Evolutionary conservation across 2,329 filamentous ascomycete genomes (phyloP), one percentile per base, ranked within the genome.

Genomic region (Hypoxylon sp.): DNA sequence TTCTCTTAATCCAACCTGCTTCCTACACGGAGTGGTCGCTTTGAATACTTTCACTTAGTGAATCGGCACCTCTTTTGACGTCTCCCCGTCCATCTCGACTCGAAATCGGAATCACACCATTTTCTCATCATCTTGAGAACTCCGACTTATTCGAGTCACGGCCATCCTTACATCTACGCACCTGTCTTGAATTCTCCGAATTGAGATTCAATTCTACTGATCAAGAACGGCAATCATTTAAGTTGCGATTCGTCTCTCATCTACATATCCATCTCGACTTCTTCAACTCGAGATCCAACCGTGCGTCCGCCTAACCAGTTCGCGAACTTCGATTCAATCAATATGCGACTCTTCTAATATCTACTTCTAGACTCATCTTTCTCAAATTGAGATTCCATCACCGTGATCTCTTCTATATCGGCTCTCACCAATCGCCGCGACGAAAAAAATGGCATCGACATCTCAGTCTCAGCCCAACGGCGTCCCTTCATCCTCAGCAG

Each of bases 381-480:
- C 14, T 44, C 39, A 9, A 19, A 19, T 22, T 11, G 17, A 39
- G 31, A 53, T 26, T 47, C 31, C 37, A 26, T 44, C 11, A 51
- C n/a, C 11, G 51, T 19, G 26, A 31, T 13, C 71, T n/a, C 19
- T 24, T 17, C 51, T 64, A 42, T 50, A n/a, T 39, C 59, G n/a
- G 37, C 26, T 10, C 35, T 17, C 33, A 13, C 48, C 51, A 55
- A 46, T 19, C 17, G 53, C 60, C 51, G 74, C 72, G 14, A 47
- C 39, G 3, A 9, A 22, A 44, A 44, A 44, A 22, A 81, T 81
- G 75, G 77, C 79, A 50, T 71, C 74, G 11, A 73, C 77, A 47
- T 75, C 78, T 9, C 69, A 72, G 33, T 81, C 86, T 6, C 86
- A 89, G 73, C 82, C 86, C 9, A 90, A 90, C 75, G 88, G 87